phyloP scores from a whole-genome alignment of 345 rosid genomes.

The Garcia nutans region DNA sequence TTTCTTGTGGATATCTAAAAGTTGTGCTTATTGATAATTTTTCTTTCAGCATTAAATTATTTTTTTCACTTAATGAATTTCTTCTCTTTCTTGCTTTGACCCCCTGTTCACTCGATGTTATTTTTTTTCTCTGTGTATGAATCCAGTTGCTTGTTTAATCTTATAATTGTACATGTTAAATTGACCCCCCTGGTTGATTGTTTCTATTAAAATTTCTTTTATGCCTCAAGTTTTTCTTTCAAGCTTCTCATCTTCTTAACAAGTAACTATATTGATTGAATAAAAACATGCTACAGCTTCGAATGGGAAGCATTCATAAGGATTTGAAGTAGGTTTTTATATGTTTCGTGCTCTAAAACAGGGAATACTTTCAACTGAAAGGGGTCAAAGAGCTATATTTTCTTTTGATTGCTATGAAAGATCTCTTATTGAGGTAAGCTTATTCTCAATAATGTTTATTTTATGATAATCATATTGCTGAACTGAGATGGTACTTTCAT shows the following conservation, averaged over 20 bases:
- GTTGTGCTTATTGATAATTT: neutral
- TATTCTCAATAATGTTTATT: neutral
- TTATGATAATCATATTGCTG: neutral
- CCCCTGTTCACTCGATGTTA: too few relatives aligned
- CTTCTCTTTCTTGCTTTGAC: too few relatives aligned
- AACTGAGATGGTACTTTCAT: neutral
- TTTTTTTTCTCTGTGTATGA: neutral
- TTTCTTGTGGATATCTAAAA: neutral
- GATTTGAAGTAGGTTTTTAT: constrained; percentile 8
- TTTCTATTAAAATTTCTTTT: neutral
- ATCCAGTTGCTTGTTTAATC: too few relatives aligned
- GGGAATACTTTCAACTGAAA: constrained; percentile 96
- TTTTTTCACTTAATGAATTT: neutral
- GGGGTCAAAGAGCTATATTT: constrained; percentile 66
- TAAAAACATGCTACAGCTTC: neutral
- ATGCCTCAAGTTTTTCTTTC: neutral
- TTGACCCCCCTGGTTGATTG: neutral
- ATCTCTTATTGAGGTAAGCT: constrained; percentile 73
- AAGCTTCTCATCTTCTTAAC: neutral
- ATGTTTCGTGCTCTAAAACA: constrained; percentile 29
- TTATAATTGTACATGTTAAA: neutral
- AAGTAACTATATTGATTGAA: neutral
- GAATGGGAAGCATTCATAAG: neutral
- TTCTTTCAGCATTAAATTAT: neutral
- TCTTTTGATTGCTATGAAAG: constrained; percentile 72